phyloP scores from a whole-genome alignment of 257 asterid genomes.

The Petrea volubilis region DNA sequence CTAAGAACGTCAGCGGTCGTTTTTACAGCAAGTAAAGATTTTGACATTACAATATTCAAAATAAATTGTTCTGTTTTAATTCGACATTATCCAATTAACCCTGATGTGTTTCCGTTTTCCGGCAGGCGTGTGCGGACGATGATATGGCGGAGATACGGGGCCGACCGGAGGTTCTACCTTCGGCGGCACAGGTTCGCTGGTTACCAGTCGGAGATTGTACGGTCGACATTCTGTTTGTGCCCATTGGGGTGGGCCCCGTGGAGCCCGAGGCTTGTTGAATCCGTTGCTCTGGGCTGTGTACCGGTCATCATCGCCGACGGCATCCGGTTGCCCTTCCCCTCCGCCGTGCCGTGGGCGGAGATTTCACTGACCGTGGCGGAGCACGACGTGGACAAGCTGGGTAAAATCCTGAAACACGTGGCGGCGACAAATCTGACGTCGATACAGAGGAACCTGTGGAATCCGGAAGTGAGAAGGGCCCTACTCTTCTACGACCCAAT shows the following conservation, averaged over 20 bases:
- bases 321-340: constrained; percentile 66
- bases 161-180: constrained; percentile 64
- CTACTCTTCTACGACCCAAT: constrained; percentile 52
- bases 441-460: constrained; percentile 66
- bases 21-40: constrained; percentile 77
- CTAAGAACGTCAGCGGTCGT: constrained; percentile 91
- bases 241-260: constrained; percentile 98
- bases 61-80: background rate
- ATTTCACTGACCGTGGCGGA: constrained; percentile 79
- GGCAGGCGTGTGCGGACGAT: constrained; percentile 68
- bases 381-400: constrained; percentile 62
- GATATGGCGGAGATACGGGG: constrained; percentile 59
- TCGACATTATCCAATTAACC: background rate
- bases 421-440: constrained; percentile 60
- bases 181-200: constrained; percentile 65
- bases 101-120: background rate
- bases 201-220: constrained; percentile 73
- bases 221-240: constrained; percentile 74
- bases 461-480: constrained; percentile 49
- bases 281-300: constrained; percentile 82
- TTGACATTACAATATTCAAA: background rate
- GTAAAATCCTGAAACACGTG: constrained; percentile 66
- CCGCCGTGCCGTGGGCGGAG: constrained; percentile 75
- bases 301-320: constrained; percentile 89
- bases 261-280: constrained; percentile 91